These are phyloP conservation scores for Myrica gale DNA, from an alignment of 306 rosid species.

Conservation along the genomic window DNA sequence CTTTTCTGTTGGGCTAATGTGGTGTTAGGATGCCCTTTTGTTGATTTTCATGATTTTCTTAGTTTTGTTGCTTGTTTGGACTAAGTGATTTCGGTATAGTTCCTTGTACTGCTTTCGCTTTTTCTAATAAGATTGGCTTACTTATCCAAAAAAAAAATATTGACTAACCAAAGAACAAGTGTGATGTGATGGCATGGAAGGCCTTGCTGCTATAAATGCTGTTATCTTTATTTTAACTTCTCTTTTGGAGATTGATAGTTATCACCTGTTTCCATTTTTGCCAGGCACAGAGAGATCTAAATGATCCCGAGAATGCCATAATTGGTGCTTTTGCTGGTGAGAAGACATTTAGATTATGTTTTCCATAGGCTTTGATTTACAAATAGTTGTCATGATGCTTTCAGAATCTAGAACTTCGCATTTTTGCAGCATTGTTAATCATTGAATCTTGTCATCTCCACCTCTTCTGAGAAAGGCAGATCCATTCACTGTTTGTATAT, in stretches of 20 bases:
- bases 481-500: neutral
- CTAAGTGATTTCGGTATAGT: no score
- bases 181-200: neutral
- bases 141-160: neutral
- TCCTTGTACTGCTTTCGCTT: no score
- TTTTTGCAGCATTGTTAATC: neutral
- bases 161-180: neutral
- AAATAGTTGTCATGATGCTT: neutral
- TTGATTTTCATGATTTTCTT: no score
- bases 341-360: conserved; percentile 6
- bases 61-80: no score
- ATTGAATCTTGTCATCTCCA: neutral
- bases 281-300: conserved; percentile 76
- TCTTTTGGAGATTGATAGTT: conserved; percentile 25
- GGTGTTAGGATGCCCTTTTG: no score
- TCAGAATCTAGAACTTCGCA: neutral
- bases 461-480: neutral
- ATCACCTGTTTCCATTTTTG: conserved; percentile 30
- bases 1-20: no score
- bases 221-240: conserved; percentile 11
- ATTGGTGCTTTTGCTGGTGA: conserved; percentile 97
- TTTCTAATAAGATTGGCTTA: no score
- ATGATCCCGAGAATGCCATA: conserved; percentile 87
- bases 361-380: neutral
- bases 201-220: neutral